These are phyloP conservation scores for Microthyrium microscopicum DNA, from an alignment of 2,329 filamentous ascomycete genomes.

Conservation along the genomic window DNA sequence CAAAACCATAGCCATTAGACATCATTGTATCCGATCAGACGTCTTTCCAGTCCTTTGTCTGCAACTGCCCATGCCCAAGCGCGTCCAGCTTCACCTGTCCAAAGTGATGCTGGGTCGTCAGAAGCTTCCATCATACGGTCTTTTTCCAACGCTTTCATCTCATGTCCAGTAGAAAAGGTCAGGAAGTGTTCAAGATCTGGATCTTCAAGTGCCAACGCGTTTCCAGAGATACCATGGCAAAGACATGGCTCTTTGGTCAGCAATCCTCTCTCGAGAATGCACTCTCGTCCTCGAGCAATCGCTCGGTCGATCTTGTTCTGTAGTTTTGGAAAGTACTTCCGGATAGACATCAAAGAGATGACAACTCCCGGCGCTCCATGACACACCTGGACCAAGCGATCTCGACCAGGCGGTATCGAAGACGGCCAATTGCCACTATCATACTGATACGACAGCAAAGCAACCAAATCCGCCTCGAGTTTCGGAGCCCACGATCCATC, in stretches of 20 bases:
- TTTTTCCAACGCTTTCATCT: constrained; percentile 36
- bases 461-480: constrained; percentile 35
- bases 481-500: constrained; percentile 36
- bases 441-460: constrained; percentile 42
- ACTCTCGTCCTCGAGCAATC: constrained; percentile 33
- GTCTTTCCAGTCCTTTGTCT: constrained; percentile 28
- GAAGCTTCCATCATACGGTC: constrained; percentile 35
- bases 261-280: constrained; percentile 40
- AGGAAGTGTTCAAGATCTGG: constrained; percentile 39
- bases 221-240: constrained; percentile 49
- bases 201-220: constrained; percentile 39
- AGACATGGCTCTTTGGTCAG: constrained; percentile 48
- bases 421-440: constrained; percentile 48
- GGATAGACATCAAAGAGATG: constrained; percentile 39
- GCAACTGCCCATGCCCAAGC: constrained; percentile 32
- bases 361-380: constrained; percentile 50
- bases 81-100: constrained; percentile 31
- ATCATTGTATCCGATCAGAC: constrained; percentile 33
- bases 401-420: constrained; percentile 31
- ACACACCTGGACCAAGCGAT: constrained; percentile 46
- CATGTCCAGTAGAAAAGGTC: constrained; percentile 36
- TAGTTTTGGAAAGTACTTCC: constrained; percentile 38
- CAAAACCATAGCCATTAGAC: constrained; percentile 17
- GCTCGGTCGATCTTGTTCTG: constrained; percentile 35
- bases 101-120: constrained; percentile 32